Conservation (phyloP, 164 flowering plant genomes). For the Magnolia sinica region DNA sequence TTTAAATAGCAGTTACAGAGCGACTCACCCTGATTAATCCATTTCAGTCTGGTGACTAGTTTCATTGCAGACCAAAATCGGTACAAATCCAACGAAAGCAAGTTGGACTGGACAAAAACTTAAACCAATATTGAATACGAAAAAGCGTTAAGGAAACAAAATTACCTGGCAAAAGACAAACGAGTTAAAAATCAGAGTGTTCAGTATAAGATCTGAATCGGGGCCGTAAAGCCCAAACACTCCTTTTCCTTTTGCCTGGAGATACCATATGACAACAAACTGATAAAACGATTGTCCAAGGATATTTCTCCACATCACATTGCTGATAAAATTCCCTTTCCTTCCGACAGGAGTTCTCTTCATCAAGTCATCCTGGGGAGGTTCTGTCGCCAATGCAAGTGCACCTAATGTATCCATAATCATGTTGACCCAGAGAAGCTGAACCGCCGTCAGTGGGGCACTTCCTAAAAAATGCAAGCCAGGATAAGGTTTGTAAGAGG, state of each 20-base stretch:
- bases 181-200: slow-evolving; percentile 83
- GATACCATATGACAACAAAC: slow-evolving; percentile 74
- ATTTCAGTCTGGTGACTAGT: too few relatives aligned
- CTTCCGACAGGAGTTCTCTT: slow-evolving; percentile 82
- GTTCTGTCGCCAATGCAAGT: slow-evolving; percentile 92
- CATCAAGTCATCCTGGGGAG: slow-evolving; percentile 84
- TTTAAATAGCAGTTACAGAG: too few relatives aligned
- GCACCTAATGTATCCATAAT: slow-evolving; percentile 99
- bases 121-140: background rate
- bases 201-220: slow-evolving; percentile 61
- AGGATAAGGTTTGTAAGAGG: background rate
- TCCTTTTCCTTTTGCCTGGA: slow-evolving; percentile 68
- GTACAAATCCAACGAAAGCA: too few relatives aligned
- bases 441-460: slow-evolving; percentile 93
- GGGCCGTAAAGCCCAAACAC: slow-evolving; percentile 60
- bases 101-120: too few relatives aligned
- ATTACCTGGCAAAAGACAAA: slow-evolving; percentile 94
- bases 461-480: slow-evolving; percentile 46
- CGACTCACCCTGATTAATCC: too few relatives aligned
- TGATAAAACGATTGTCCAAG: slow-evolving; percentile 85
- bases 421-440: slow-evolving; percentile 97
- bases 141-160: background rate
- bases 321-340: slow-evolving; percentile 84
- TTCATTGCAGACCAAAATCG: too few relatives aligned
- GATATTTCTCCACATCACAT: slow-evolving; percentile 96